Base-by-base conservation (phyloP, 2,329 filamentous ascomycete genomes). In the Neophaeococcomyces mojaviensis region DNA sequence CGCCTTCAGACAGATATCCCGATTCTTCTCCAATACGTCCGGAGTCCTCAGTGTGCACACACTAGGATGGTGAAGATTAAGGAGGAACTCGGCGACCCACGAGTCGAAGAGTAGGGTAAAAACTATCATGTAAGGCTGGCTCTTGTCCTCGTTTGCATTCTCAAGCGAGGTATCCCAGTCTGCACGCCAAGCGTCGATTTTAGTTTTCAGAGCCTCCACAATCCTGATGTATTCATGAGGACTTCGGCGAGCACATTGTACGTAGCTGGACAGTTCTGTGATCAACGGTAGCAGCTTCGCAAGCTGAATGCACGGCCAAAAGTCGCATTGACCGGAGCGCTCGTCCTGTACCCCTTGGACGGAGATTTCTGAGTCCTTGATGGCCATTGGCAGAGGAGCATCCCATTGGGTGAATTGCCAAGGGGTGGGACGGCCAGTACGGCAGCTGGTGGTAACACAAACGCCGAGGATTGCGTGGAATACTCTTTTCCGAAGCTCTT, bases 361-460 rank as follows among this genome's bases (percentile, higher is more conserved):
- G 0, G 75, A 77, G 0, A 88, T 73, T 24, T 81, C 70, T 54
- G 85, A 81, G 59, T 94, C 88, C 20, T 82, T 72, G 26, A 89
- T 73, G 4, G 79, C 68, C 47, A 85, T 75, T 1, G 86, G 87
- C 39, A 88, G 77, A 50, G 88, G 86, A 30, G 86, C 78, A 57
- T 94, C 87, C 55, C 88, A 84, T 20, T 55, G 52, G 52, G 92
- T 86, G 3, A 81, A 68, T 9, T 79, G 76, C 39, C 92, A 75
- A 1, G 82, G 78, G 76, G 92, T 85, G 1, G 87, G 87, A 13
- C 82, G 74, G 15, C 87, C 87, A 30, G 89, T 77, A 48, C 85
- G 86, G 16, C 85, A 85, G 55, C 80, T 80, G 8, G 90, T 68
- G n/a, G 78, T 79, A 8, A 85, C 72, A 49, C 80, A 74, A 12